Conservation (phyloP, 192 early-diverging fungal genomes). For the Coemansia interrupta region DNA sequence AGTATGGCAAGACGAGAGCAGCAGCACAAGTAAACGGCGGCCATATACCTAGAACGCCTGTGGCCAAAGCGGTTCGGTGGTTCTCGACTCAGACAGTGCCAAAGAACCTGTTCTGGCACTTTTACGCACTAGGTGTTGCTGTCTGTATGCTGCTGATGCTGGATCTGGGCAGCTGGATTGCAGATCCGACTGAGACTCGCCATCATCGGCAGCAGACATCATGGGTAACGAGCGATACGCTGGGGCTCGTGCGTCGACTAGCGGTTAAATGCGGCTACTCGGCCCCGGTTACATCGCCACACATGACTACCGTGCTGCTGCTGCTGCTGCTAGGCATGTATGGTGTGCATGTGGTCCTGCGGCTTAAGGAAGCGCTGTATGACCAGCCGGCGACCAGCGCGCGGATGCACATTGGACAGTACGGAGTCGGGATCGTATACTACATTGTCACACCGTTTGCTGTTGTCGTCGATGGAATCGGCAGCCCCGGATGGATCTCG, state of each 20-base stretch:
- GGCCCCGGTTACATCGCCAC: neutral
- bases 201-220: too few species aligned
- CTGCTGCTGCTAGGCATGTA: constrained; percentile 22
- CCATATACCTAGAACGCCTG: neutral
- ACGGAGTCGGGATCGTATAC: constrained; percentile 61
- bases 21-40: neutral
- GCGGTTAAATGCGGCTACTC: neutral
- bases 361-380: constrained; percentile 32
- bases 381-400: constrained; percentile 36
- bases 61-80: neutral
- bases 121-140: constrained; percentile 26
- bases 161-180: constrained; percentile 10
- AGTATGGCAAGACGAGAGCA: constrained; percentile 36
- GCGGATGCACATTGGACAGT: constrained; percentile 62
- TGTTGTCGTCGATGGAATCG: constrained; percentile 21
- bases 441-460: constrained; percentile 53
- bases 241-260: neutral
- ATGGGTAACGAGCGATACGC: too few species aligned
- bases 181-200: too few species aligned
- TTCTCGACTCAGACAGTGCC: constrained; percentile 24
- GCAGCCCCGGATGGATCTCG: constrained; percentile 3
- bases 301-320: neutral
- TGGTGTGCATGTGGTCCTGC: constrained; percentile 21
- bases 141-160: constrained; percentile 14
- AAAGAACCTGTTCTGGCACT: constrained; percentile 39